A percentile compares a stretch with the other conserved stretches of the same genome.
Conservation (phyloP, 192 early-diverging fungal species). For the Rhizoclosmatium globosum region DNA sequence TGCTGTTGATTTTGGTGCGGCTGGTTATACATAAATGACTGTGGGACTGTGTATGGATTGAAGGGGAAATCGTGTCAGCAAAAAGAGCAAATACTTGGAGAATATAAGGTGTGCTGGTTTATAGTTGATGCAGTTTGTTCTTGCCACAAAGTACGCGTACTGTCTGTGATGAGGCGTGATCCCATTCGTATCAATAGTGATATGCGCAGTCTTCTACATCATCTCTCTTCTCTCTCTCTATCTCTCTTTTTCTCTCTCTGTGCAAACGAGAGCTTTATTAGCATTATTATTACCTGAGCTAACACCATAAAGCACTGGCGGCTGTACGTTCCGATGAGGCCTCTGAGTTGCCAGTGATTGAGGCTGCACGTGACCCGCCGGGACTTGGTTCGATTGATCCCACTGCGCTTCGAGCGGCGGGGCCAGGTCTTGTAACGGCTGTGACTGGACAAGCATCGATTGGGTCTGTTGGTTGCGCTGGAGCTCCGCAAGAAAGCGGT, state of each 20-base stretch:
- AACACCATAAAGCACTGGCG: neutral
- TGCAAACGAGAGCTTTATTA: neutral
- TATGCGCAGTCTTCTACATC: neutral
- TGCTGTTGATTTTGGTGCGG: neutral
- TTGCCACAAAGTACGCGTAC: neutral
- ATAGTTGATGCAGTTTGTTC: neutral
- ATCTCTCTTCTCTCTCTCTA: neutral
- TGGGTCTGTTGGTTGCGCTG: neutral
- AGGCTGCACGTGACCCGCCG: neutral
- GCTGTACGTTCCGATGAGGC: neutral
- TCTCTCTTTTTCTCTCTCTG: neutral
- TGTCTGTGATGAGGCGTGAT: neutral
- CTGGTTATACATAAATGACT: neutral
- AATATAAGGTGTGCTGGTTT: neutral
- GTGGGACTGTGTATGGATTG: neutral
- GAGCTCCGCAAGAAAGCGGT: neutral
- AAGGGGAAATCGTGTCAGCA: neutral
- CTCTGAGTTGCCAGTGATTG: neutral
- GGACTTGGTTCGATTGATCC: neutral
- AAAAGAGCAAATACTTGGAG: neutral
- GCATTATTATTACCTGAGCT: neutral
- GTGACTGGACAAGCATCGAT: neutral
- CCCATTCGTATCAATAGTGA: neutral
- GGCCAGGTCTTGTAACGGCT: too few relatives aligned
- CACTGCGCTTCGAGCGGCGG: too few relatives aligned